Percentiles rank a stretch among this genome's conserved stretches.
Conservation (phyloP, 352 stramenopile species). For the Phytopythium mirpurense region DNA sequence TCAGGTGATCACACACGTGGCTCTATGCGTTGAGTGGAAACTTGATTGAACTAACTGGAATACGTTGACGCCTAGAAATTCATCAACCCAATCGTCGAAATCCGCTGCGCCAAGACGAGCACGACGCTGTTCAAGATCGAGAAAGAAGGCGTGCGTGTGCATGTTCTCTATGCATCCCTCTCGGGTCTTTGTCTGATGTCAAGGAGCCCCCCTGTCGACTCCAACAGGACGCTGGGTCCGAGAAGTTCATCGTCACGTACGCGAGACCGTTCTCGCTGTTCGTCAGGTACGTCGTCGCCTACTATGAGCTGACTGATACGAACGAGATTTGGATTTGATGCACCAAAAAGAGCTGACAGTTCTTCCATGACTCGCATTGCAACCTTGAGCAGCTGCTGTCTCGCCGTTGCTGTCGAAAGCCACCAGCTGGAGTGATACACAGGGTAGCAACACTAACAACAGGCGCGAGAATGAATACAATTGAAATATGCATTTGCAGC, state of each 20-base stretch:
- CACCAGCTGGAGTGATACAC: slow-evolving; percentile 44
- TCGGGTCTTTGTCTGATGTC: not conserved
- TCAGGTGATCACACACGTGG: slow-evolving; percentile 23
- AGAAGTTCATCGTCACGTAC: slow-evolving; percentile 81
- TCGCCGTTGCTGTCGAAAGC: slow-evolving; percentile 60
- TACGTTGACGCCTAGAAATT: slow-evolving; percentile 44
- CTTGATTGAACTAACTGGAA: too few relatives aligned
- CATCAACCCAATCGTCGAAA: slow-evolving; percentile 71
- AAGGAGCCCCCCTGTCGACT: too few relatives aligned
- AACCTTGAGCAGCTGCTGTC: slow-evolving; percentile 47
- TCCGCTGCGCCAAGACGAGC: slow-evolving; percentile 61
- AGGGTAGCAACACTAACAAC: not conserved
- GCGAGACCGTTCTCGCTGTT: slow-evolving; percentile 74
- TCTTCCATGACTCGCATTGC: not conserved
- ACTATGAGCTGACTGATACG: too few relatives aligned
- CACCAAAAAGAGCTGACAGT: too few relatives aligned
- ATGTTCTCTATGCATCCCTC: not conserved
- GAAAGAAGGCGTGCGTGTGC: slow-evolving; percentile 57
- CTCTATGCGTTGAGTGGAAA: too few relatives aligned
- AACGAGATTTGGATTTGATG: too few relatives aligned
- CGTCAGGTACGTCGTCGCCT: slow-evolving; percentile 39
- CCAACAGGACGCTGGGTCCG: slow-evolving; percentile 43
- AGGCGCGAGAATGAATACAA: not conserved
- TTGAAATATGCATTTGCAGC: too few relatives aligned
- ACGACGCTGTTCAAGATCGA: slow-evolving; percentile 75